These are phyloP conservation scores for Collybia nuda DNA, from an alignment of 768 basidiomycete genomes.

Conservation along the genomic window DNA sequence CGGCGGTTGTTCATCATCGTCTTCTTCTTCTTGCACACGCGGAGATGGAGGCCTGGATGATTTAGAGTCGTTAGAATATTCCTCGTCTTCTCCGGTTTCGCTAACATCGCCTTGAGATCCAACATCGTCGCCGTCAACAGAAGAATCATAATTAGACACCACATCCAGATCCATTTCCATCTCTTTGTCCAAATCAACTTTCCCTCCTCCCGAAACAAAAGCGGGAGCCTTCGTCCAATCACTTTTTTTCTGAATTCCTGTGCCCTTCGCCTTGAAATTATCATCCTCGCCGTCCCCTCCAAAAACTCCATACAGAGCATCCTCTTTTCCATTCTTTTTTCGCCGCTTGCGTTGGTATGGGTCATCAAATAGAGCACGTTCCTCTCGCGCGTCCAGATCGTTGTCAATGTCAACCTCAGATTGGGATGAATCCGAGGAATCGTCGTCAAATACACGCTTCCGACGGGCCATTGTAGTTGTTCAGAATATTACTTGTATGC, in stretches of 20 bases:
- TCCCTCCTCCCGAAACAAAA: slow-evolving; percentile 63
- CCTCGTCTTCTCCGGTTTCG: slow-evolving; percentile 34
- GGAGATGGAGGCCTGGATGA: slow-evolving; percentile 57
- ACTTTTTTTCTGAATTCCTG: slow-evolving; percentile 37
- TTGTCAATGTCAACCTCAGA: slow-evolving; percentile 54
- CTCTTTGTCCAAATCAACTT: slow-evolving; percentile 42
- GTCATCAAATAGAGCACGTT: slow-evolving; percentile 74
- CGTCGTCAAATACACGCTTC: slow-evolving; percentile 72
- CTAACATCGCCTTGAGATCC: slow-evolving; percentile 34
- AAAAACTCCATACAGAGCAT: slow-evolving; percentile 76
- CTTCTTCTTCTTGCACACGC: slow-evolving; percentile 53
- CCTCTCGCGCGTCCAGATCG: slow-evolving; percentile 66
- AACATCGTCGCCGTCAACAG: slow-evolving; percentile 29
- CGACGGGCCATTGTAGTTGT: slow-evolving; percentile 60
- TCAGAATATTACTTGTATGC: background rate
- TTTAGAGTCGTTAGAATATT: slow-evolving; percentile 46
- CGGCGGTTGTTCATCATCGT: slow-evolving; percentile 34
- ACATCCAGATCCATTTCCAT: slow-evolving; percentile 27
- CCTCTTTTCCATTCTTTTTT: slow-evolving; percentile 65
- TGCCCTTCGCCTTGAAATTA: slow-evolving; percentile 23
- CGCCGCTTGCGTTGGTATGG: slow-evolving; percentile 74
- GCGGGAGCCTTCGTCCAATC: slow-evolving; percentile 80
- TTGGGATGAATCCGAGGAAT: slow-evolving; percentile 65
- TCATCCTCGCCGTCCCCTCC: slow-evolving; percentile 73
- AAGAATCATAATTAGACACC: slow-evolving; percentile 32